Evolutionary conservation across 805 yeast genomes (phyloP), one percentile per base, ranked within the genome.

Genomic region (Spathaspora passalidarum): DNA sequence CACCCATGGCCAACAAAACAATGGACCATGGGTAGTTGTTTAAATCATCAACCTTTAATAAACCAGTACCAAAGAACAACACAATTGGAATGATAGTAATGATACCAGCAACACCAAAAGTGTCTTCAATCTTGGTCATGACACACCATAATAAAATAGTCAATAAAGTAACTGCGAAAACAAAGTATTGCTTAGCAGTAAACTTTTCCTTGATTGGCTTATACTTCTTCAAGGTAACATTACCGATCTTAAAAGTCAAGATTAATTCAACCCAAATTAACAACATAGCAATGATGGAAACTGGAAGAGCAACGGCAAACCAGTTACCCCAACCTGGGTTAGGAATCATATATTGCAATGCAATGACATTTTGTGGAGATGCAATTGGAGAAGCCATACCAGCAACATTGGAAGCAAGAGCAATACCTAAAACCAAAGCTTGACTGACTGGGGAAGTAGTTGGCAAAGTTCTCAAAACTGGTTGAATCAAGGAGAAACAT

Each of bases 351-450:
- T 84, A 72, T 46, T 88, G 91, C 42, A 92, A 75, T 1, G 97
- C 96, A 56, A 92, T 83, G 51, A 92, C 88, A 63, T 92, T 92
- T 61, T 92, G 99, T 1, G 99, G 99, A 2, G 97, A 88, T 1
- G 97, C 91, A 59, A 92, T 92, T 6, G 99, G 99, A 3, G 96
- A 88, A 0, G 96, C 86, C 96, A 91, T 92, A 53, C 99, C 99
- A 18, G 96, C 98, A 40, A 92, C 73, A 61, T 92, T 89, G 6
- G 96, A 86, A 1, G 98, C 95, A 46, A 92, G 70, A 0, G 98
- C 98, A 54, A 92, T 86, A 38, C 97, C 98, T 39, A 92, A 68
- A 42, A 92, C 86, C 55, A 92, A 73, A 1, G 96, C 89, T 60
- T 88, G 85, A 6, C 88, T 87, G 56, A 89, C 88, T 3, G 81